Conservation (phyloP, 2,329 filamentous ascomycete genomes). For the Ophiostoma novo-ulmi region DNA sequence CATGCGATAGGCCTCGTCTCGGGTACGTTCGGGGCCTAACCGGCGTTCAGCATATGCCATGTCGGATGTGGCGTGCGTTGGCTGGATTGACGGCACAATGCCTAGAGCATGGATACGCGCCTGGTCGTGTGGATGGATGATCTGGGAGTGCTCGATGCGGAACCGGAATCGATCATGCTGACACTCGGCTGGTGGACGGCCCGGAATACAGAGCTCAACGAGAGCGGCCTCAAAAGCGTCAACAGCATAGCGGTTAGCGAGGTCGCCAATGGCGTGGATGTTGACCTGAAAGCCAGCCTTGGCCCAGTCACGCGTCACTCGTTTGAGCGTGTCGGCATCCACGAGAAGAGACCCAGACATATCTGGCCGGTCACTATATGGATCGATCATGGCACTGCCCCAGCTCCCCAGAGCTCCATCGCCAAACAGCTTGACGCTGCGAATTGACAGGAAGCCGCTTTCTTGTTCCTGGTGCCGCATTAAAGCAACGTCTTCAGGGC, state of each 20-base stretch:
- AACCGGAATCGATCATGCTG: conserved; percentile 42
- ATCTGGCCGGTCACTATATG: conserved; percentile 59
- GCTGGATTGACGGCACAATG: conserved; percentile 64
- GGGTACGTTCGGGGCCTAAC: conserved; percentile 52
- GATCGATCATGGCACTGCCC: conserved; percentile 67
- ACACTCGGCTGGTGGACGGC: conserved; percentile 26
- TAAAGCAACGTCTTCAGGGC: conserved; percentile 43
- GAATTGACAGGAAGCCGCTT: conserved; percentile 51
- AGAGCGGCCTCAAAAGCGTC: conserved; percentile 58
- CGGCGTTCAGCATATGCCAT: conserved; percentile 61
- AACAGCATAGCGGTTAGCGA: conserved; percentile 60
- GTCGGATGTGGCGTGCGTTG: conserved; percentile 67
- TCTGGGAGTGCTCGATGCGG: conserved; percentile 67
- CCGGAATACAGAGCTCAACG: conserved; percentile 46
- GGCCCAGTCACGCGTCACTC: conserved; percentile 55
- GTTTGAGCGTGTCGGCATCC: conserved; percentile 54
- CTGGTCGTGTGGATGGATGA: conserved; percentile 63
- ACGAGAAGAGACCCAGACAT: conserved; percentile 61
- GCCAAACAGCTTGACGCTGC: conserved; percentile 65
- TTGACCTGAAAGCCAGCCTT: conserved; percentile 61
- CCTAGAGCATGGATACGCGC: conserved; percentile 52
- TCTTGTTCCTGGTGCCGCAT: conserved; percentile 35
- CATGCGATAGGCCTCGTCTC: conserved; percentile 61
- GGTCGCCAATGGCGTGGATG: conserved; percentile 67
- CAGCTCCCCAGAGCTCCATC: conserved; percentile 67